These are phyloP conservation scores for Colletotrichum tamarilloi DNA, from an alignment of 2,329 filamentous ascomycete genomes.

Conservation along the genomic window DNA sequence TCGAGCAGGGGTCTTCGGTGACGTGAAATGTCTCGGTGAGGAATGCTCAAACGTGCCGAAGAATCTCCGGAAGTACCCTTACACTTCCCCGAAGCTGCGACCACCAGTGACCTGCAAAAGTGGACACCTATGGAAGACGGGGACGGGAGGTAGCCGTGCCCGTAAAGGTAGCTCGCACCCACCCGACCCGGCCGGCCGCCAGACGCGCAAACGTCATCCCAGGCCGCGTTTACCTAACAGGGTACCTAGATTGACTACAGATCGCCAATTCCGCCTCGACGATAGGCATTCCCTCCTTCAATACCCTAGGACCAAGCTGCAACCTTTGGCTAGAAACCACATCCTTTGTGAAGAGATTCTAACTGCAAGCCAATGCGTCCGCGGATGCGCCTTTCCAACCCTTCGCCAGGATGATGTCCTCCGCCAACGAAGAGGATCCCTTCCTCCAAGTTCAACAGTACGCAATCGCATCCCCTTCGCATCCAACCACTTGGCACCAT, in stretches of 20 bases:
- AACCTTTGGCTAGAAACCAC: neutral
- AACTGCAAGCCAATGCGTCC: conserved; percentile 30
- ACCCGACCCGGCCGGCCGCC: conserved; percentile 6
- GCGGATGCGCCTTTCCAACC: conserved; percentile 24
- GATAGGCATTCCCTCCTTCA: neutral
- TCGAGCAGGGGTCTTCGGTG: conserved; percentile 5
- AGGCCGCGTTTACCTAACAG: conserved; percentile 16
- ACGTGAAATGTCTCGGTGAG: neutral
- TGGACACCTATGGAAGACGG: conserved; percentile 20
- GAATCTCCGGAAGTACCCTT: conserved; percentile 12
- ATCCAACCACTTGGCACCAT: too few relatives aligned
- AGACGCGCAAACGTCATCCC: conserved; percentile 37
- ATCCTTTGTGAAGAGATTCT: neutral
- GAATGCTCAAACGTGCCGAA: neutral
- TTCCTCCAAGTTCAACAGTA: conserved; percentile 80
- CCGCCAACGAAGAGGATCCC: conserved; percentile 74
- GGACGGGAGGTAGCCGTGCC: conserved; percentile 6
- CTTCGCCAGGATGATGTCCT: conserved; percentile 70
- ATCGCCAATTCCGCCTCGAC: neutral
- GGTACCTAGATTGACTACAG: conserved; percentile 16
- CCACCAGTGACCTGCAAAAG: neutral
- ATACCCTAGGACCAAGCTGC: neutral
- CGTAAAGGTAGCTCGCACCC: conserved; percentile 9
- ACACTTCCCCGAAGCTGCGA: conserved; percentile 14
- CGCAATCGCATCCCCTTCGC: conserved; percentile 39